These are phyloP conservation scores for Acer saccharum DNA, from an alignment of 345 rosid genomes.

Conservation along the genomic window DNA sequence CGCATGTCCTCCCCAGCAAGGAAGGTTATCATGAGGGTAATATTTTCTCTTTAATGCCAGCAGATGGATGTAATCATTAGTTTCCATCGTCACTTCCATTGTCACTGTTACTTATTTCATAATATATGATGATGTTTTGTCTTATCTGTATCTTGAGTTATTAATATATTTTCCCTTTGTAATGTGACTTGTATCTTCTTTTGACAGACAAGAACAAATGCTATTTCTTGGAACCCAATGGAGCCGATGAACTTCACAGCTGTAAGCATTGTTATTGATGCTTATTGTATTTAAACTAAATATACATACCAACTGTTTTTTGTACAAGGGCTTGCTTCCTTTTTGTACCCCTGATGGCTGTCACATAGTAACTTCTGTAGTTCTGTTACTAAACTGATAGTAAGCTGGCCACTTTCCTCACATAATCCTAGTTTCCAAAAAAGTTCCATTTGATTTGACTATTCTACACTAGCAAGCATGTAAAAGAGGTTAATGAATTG, in stretches of 20 bases:
- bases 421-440: neutral
- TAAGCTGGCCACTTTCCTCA: neutral
- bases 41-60: slow-evolving; percentile 6
- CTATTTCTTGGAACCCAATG: slow-evolving; percentile 97
- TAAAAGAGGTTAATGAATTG: neutral
- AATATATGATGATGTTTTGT: neutral
- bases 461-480: neutral
- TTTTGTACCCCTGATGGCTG: neutral
- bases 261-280: slow-evolving; percentile 52
- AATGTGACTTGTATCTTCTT: slow-evolving; percentile 21
- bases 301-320: neutral
- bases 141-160: slow-evolving; percentile 1
- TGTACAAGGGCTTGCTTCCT: neutral
- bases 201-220: slow-evolving; percentile 83
- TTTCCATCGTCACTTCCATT: neutral
- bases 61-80: neutral
- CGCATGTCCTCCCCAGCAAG: slow-evolving; percentile 80
- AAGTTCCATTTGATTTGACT: neutral
- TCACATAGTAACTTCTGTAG: neutral
- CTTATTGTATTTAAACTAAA: neutral
- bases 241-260: slow-evolving; percentile 98
- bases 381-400: neutral
- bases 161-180: neutral
- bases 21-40: slow-evolving; percentile 85
- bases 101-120: neutral